Percentiles rank a stretch among this genome's conserved stretches.
These are phyloP conservation scores for Penicillium coffeae DNA, from an alignment of 495 filamentous ascomycete genomes.

Conservation along the genomic window DNA sequence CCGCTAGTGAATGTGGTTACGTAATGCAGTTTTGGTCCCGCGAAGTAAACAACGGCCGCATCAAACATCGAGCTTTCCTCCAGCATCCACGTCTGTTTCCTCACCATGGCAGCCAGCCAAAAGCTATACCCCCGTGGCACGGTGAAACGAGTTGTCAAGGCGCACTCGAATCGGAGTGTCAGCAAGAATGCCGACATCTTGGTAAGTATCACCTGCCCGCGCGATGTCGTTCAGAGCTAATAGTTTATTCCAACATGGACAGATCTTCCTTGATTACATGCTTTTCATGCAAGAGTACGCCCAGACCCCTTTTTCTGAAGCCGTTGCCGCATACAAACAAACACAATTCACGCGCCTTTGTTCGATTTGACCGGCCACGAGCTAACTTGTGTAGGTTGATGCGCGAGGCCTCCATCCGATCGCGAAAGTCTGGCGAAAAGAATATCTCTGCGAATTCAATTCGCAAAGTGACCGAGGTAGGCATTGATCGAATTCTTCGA, in stretches of 20 bases:
- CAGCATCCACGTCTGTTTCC: background rate
- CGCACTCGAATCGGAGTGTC: constrained; percentile 72
- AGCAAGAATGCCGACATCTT: constrained; percentile 86
- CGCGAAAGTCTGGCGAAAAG: constrained; percentile 69
- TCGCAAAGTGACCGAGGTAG: constrained; percentile 71
- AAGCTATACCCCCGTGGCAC: constrained; percentile 83
- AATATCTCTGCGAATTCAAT: constrained; percentile 69
- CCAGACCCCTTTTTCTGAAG: no score
- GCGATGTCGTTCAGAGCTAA: background rate
- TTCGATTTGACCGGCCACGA: background rate
- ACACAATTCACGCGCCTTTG: background rate
- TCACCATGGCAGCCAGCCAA: constrained; percentile 44
- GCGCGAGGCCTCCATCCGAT: constrained; percentile 75
- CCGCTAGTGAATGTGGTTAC: no score
- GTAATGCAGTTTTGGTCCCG: constrained; percentile 3
- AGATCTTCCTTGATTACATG: constrained; percentile 89
- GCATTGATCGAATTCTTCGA: constrained; percentile 13
- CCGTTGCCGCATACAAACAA: no score
- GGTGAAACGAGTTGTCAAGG: constrained; percentile 84
- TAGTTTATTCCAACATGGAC: constrained; percentile 8
- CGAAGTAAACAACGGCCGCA: constrained; percentile 13
- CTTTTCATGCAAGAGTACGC: constrained; percentile 84
- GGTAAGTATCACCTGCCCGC: constrained; percentile 45
- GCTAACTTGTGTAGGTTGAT: constrained; percentile 58
- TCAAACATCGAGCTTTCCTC: background rate